phyloP scores from a whole-genome alignment of 2,329 filamentous ascomycete species.

The Endoconidiophora laricicola region DNA sequence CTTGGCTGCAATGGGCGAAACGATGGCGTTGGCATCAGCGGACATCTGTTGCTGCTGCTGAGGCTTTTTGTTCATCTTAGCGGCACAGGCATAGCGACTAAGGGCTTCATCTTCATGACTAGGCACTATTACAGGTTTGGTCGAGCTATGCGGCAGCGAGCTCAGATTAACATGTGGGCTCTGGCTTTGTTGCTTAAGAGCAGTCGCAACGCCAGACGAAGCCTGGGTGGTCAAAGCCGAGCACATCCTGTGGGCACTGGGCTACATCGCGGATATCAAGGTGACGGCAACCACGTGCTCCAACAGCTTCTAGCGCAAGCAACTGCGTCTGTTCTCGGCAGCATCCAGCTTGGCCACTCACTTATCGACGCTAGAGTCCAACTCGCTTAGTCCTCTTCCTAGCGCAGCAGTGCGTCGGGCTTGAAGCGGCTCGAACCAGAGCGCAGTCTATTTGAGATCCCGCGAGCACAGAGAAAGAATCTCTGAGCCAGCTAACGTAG shows the following conservation, averaged over 20 bases:
- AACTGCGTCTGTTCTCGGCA: constrained; percentile 58
- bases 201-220: constrained; percentile 11
- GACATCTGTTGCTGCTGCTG: constrained; percentile 12
- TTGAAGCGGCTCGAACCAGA: constrained; percentile 51
- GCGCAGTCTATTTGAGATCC: constrained; percentile 48
- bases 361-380: constrained; percentile 64
- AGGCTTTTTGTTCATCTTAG: constrained; percentile 15
- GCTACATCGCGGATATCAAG: constrained; percentile 27
- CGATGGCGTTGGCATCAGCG: background rate
- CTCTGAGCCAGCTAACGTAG: constrained; percentile 31
- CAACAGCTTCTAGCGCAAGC: constrained; percentile 62
- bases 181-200: constrained; percentile 27
- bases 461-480: constrained; percentile 38
- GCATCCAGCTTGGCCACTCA: constrained; percentile 68
- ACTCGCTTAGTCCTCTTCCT: constrained; percentile 65
- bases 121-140: constrained; percentile 24
- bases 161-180: constrained; percentile 29
- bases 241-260: constrained; percentile 12
- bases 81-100: constrained; percentile 28
- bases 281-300: constrained; percentile 64
- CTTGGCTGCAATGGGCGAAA: constrained; percentile 16
- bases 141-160: constrained; percentile 43
- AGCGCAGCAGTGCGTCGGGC: constrained; percentile 58
- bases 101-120: constrained; percentile 34
- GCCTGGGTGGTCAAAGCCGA: constrained; percentile 10